Percentiles rank a stretch among this genome's conserved stretches.
These are phyloP conservation scores for Lepraria neglecta DNA, from an alignment of 495 filamentous ascomycete genomes.

Conservation along the genomic window DNA sequence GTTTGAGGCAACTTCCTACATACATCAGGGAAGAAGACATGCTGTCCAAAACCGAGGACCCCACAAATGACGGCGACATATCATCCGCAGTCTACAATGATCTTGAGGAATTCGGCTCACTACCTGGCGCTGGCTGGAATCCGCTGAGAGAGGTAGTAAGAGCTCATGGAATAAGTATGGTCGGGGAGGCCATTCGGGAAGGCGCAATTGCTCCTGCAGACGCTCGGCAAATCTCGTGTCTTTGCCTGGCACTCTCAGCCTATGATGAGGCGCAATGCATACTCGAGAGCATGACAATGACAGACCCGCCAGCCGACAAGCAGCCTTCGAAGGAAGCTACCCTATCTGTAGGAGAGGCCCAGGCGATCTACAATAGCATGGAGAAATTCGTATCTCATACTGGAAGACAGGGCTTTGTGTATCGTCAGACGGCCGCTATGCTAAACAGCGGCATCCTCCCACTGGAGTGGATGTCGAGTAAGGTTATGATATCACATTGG, in stretches of 20 bases:
- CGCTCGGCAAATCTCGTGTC: conserved; percentile 4
- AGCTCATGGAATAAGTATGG: conserved; percentile 56
- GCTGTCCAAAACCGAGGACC: conserved; percentile 45
- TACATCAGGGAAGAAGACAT: conserved; percentile 57
- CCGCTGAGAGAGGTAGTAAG: conserved; percentile 58
- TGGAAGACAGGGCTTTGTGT: conserved; percentile 32
- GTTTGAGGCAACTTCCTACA: conserved; percentile 54
- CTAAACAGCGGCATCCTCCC: conserved; percentile 37
- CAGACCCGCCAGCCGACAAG: not conserved
- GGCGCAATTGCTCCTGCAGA: conserved; percentile 36
- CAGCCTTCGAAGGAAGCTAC: not conserved
- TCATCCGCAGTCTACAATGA: conserved; percentile 53
- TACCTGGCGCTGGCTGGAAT: conserved; percentile 52
- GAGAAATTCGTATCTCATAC: conserved; percentile 27
- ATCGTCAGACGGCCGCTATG: conserved; percentile 39
- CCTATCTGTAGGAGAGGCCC: conserved; percentile 17
- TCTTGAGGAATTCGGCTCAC: conserved; percentile 54
- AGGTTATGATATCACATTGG: conserved; percentile 40
- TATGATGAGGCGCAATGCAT: conserved; percentile 25
- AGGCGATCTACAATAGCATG: conserved; percentile 35
- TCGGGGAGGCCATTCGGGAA: conserved; percentile 51
- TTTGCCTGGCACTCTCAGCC: conserved; percentile 17
- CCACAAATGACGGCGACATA: conserved; percentile 41
- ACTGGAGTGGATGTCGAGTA: conserved; percentile 47
- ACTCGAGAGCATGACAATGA: conserved; percentile 19